phyloP scores from a whole-genome alignment of 1,139 yeast species.

The Hansenula sp. region DNA sequence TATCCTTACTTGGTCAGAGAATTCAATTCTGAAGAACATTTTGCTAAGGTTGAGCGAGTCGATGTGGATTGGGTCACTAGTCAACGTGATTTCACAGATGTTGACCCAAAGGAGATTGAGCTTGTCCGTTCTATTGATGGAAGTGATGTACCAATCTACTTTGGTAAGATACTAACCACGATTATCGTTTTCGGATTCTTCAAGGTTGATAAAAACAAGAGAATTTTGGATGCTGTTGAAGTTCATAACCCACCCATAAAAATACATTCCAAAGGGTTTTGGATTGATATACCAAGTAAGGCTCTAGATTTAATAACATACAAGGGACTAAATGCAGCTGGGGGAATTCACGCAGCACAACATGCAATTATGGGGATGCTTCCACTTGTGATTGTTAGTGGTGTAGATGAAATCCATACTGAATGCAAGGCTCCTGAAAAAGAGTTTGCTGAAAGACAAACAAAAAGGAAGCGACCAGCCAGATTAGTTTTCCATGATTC shows the following conservation, averaged over 20 bases:
- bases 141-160: conserved; percentile 65
- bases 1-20: conserved; percentile 81
- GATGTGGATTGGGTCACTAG: conserved; percentile 91
- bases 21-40: conserved; percentile 68
- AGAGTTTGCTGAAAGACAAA: conserved; percentile 74
- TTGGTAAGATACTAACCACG: conserved; percentile 69
- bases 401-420: conserved; percentile 71
- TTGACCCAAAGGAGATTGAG: conserved; percentile 80
- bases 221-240: conserved; percentile 87
- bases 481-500: conserved; percentile 80
- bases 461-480: conserved; percentile 75
- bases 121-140: conserved; percentile 47
- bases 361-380: conserved; percentile 80
- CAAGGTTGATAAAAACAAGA: conserved; percentile 70
- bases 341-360: conserved; percentile 95
- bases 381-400: conserved; percentile 62
- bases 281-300: conserved; percentile 77
- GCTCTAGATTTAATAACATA: conserved; percentile 55
- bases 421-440: conserved; percentile 98
- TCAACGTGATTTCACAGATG: conserved; percentile 89
- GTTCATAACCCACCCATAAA: conserved; percentile 83
- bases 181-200: conserved; percentile 88
- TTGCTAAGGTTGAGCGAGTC: conserved; percentile 81
- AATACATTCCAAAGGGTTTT: conserved; percentile 71
- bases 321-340: conserved; percentile 69